Evolutionary conservation across 2,329 filamentous ascomycete species (phyloP), one percentile per base, ranked within the genome.

Genomic region (Corynespora cassiicola): DNA sequence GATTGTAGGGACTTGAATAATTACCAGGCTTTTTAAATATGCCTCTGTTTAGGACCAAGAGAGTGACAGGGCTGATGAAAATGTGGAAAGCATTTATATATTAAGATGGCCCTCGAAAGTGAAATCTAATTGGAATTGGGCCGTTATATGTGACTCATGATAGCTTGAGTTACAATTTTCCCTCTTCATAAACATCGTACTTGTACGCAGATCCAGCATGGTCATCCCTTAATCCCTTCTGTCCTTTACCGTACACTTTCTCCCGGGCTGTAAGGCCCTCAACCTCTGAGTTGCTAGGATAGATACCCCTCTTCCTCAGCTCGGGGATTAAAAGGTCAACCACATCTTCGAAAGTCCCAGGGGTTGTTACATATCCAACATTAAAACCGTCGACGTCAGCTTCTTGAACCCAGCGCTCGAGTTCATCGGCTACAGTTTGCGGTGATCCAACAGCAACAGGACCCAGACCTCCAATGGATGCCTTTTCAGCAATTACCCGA

Each of bases 401-500:
- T 35, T 75, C 71, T 1, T 53, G 38, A 0, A 75, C 62, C 74
- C 74, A 77, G 1, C 59, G 50, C 50, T 76, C 70, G 47, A 77
- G 45, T 20, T 74, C 70, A 47, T 77, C 69, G 0, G 74, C 74
- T 2, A 76, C 71, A 1, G 65, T 75, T 17, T 61, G 38, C 0
- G 73, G 66, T 15, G 42, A 46, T 3, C 52, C 52, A 2, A 56
- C 41, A 23, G 42, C 33, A 9, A 56, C 52, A 12, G 52, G 50
- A 14, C 58, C 44, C 2, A 57, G 40, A 18, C 55, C 92, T 95
- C 87, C 95, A 92, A 85, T 64, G 0, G 53, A 54, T 0, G 60
- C 55, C 25, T 60, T 60, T 49, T 64, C 47, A 18, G 57, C 58
- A 19, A 66, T 58, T 1, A 61, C 53, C 15, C 53, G 48, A 7